Base-by-base conservation (phyloP, 169 alveolate species). In the Eimeria necatrix region DNA sequence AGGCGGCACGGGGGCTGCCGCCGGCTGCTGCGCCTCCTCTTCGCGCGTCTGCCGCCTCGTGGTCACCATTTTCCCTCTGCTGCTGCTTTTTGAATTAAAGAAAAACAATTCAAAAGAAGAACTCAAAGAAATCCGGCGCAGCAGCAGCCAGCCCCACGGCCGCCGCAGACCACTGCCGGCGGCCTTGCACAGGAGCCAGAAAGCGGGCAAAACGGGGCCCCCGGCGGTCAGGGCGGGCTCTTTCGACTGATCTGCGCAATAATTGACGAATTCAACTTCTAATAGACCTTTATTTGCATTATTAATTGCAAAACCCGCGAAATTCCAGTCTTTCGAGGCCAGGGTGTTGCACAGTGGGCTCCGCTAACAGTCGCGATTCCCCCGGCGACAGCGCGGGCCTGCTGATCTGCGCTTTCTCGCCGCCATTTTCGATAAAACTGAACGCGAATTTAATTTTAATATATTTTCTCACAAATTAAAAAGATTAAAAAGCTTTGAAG, bases 31-130 rank as follows among this genome's bases (percentile, higher is more conserved):
- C 41, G 12, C 18, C 64, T 48, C 87, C 61, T 76, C 87, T 49
- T 76, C 87, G 22, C 87, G 12, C 32, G 87, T 76, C 26, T 76
- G 87, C 61, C 87, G 14, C 61, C 87, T 32, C 9, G 87, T 76
- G 8, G 87, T 46, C 12, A 76, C 87, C 87, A 76, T 76, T 22
- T 32, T 71, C 52, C 41, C 7, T 20, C 16, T 20, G 0, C 22
- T 20, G 22, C 16, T 61, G 22, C 7, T 61, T 12, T 10, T 71
- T 71, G 3, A 7, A 76, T 4, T 14, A 12, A 18, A 41, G 1
- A 48, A 32, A 76, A 76, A 14, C 18, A 71, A 71, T 71, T 6
- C 14, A 71, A 71, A 14, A 22, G 24, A 22, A 71, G n/a, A 71
- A 71, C 20, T 32, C 41, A 32, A 32, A 32, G 9, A 61, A 16